A percentile compares a stretch with the other conserved stretches of the same genome.
Evolutionary conservation across 2,329 filamentous ascomycete species (phyloP).

Genomic region (Hypoxylon sp.): DNA sequence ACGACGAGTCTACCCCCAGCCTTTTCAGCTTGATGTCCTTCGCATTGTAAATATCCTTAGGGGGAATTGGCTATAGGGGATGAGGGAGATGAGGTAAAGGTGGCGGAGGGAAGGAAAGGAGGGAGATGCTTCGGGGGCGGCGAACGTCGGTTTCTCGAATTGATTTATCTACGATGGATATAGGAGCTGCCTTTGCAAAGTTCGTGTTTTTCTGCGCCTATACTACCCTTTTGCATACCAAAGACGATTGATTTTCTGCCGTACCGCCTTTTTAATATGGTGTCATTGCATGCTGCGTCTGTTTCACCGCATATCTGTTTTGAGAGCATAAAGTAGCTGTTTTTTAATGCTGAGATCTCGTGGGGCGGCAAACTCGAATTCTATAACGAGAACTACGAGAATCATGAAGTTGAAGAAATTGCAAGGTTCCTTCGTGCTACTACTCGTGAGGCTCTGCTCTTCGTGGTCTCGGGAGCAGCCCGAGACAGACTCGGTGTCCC

Average conservation of each 20-base stretch:
- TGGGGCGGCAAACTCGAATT: conserved; percentile 7
- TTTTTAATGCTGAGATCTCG: conserved; percentile 15
- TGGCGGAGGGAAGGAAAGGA: not conserved
- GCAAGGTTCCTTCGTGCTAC: conserved; percentile 18
- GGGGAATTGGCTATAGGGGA: conserved; percentile 7
- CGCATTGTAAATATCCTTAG: conserved; percentile 13
- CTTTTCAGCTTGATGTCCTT: conserved; percentile 53
- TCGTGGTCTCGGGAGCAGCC: conserved; percentile 28
- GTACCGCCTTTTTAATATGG: conserved; percentile 9
- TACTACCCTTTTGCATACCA: conserved; percentile 33
- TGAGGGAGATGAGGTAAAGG: not conserved
- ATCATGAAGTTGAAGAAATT: conserved; percentile 8
- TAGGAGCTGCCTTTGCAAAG: conserved; percentile 31
- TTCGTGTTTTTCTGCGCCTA: conserved; percentile 30
- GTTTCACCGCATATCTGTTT: conserved; percentile 2
- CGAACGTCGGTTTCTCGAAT: conserved; percentile 27
- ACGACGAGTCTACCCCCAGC: conserved; percentile 46
- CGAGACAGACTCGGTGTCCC: conserved; percentile 29
- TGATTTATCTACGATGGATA: conserved; percentile 32
- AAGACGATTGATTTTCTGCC: conserved; percentile 27
- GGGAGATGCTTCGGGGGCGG: conserved; percentile 21
- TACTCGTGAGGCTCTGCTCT: conserved; percentile 37
- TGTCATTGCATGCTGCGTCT: not conserved
- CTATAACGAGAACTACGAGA: conserved; percentile 11
- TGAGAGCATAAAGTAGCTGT: conserved; percentile 11